Conservation (phyloP, 768 basidiomycete genomes). For the Trichaptum fuscoviolaceum region DNA sequence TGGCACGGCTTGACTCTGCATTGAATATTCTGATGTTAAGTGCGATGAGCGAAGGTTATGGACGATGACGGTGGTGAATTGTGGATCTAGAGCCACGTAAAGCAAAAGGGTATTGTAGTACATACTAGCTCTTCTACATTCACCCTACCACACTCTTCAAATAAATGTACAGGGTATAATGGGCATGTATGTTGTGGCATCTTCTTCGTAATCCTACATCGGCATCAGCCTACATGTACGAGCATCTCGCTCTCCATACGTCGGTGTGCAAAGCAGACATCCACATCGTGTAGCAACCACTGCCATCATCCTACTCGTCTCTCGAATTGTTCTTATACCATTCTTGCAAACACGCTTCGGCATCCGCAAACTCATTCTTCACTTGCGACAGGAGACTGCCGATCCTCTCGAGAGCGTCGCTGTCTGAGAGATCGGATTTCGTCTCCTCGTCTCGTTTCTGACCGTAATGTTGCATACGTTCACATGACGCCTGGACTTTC, state of each 20-base stretch:
- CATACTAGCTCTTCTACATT: no score
- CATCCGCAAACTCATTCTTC: slow-evolving; percentile 62
- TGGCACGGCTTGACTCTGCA: no score
- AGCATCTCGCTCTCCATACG: not conserved
- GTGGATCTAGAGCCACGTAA: no score
- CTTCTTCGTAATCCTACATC: slow-evolving; percentile 3
- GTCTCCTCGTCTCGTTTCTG: slow-evolving; percentile 55
- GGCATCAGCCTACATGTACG: not conserved
- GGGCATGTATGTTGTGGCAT: not conserved
- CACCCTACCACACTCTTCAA: no score
- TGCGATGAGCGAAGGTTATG: no score
- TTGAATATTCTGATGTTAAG: no score
- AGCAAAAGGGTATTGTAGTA: no score
- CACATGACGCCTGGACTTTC: slow-evolving; percentile 80
- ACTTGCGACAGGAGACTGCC: slow-evolving; percentile 48
- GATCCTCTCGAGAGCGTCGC: slow-evolving; percentile 58
- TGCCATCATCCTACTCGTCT: not conserved
- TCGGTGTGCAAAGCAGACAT: not conserved
- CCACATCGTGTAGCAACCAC: not conserved
- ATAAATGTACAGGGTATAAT: not conserved
- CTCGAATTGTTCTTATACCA: slow-evolving; percentile 32
- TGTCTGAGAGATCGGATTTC: slow-evolving; percentile 34
- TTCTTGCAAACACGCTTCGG: slow-evolving; percentile 61
- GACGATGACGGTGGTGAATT: no score
- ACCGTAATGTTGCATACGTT: slow-evolving; percentile 87